Conservation (phyloP, 2,329 filamentous ascomycete species). For the Fusarium sp. region DNA sequence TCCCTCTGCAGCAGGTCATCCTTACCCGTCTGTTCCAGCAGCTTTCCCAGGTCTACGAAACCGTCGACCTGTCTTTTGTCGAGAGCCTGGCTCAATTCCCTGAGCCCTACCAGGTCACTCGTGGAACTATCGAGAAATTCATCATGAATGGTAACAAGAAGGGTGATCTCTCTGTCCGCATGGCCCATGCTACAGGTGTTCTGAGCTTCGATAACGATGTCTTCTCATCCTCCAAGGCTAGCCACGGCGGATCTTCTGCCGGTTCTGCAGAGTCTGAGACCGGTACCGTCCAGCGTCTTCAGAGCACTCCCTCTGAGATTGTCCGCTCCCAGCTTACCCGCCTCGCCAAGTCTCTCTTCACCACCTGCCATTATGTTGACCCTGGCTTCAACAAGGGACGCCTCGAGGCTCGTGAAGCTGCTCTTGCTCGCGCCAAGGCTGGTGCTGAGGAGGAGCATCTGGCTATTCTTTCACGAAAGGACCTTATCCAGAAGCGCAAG, state of each 20-base stretch:
- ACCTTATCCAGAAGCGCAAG: slow-evolving; percentile 96
- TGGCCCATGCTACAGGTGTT: slow-evolving; percentile 94
- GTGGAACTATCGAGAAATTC: slow-evolving; percentile 97
- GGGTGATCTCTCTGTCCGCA: slow-evolving; percentile 94
- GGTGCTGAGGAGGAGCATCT: slow-evolving; percentile 93
- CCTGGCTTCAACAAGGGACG: slow-evolving; percentile 86
- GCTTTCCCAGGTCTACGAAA: slow-evolving; percentile 98
- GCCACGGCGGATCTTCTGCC: slow-evolving; percentile 82
- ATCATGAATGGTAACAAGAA: slow-evolving; percentile 99
- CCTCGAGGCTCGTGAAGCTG: slow-evolving; percentile 80
- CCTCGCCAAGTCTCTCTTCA: slow-evolving; percentile 88
- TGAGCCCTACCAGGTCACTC: slow-evolving; percentile 91
- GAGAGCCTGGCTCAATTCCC: slow-evolving; percentile 95
- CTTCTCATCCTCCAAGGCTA: slow-evolving; percentile 94
- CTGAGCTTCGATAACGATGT: slow-evolving; percentile 98
- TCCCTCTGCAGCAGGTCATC: slow-evolving; percentile 97
- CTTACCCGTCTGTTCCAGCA: slow-evolving; percentile 98
- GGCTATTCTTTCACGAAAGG: slow-evolving; percentile 85
- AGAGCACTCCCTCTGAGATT: slow-evolving; percentile 98
- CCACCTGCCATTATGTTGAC: slow-evolving; percentile 96
- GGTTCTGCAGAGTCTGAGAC: slow-evolving; percentile 89
- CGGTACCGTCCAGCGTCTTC: slow-evolving; percentile 89
- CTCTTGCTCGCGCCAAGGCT: slow-evolving; percentile 81
- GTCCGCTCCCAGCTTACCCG: slow-evolving; percentile 94
- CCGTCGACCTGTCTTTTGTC: slow-evolving; percentile 93